A percentile compares a stretch with the other conserved stretches of the same genome.
Evolutionary conservation across 2,329 filamentous ascomycete species (phyloP).

Genomic region (Pseudogymnoascus sp.): DNA sequence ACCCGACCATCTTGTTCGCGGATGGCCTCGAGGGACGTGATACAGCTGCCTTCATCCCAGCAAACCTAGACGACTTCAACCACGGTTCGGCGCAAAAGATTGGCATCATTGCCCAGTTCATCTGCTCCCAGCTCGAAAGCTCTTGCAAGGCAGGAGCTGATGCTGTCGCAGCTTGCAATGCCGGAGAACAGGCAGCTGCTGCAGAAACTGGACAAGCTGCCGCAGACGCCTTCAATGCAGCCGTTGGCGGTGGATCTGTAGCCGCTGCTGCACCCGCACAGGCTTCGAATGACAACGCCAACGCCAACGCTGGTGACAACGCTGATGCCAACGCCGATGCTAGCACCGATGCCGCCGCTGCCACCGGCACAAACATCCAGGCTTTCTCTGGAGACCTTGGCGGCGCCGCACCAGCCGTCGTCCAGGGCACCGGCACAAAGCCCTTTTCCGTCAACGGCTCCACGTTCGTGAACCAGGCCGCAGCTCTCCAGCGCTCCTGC

Average conservation of each 20-base stretch:
- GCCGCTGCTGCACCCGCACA: constrained; percentile 18
- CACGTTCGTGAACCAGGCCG: constrained; percentile 49
- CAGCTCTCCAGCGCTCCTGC: constrained; percentile 54
- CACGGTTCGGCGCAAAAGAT: too few species aligned
- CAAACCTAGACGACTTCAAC: too few species aligned
- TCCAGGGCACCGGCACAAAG: constrained; percentile 41
- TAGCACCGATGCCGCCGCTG: not conserved
- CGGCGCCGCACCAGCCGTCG: constrained; percentile 40
- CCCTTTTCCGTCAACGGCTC: constrained; percentile 50
- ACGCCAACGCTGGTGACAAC: not conserved
- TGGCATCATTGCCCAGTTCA: too few species aligned
- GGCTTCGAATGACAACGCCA: constrained; percentile 28
- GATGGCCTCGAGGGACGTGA: too few species aligned
- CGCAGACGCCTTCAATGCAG: not conserved
- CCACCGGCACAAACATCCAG: constrained; percentile 31
- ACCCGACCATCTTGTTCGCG: too few species aligned
- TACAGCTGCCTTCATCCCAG: too few species aligned
- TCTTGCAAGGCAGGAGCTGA: too few species aligned
- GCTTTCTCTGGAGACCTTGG: constrained; percentile 41
- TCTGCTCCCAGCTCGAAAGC: too few species aligned
- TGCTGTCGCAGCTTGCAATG: too few species aligned
- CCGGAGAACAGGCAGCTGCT: too few species aligned
- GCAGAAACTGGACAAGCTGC: too few species aligned
- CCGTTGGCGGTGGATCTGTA: constrained; percentile 11
- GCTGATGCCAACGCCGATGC: constrained; percentile 8